A percentile compares a stretch with the other conserved stretches of the same genome.
Evolutionary conservation across 75 land plant genomes (phyloP).

Genomic region (Pinus albicaulis): DNA sequence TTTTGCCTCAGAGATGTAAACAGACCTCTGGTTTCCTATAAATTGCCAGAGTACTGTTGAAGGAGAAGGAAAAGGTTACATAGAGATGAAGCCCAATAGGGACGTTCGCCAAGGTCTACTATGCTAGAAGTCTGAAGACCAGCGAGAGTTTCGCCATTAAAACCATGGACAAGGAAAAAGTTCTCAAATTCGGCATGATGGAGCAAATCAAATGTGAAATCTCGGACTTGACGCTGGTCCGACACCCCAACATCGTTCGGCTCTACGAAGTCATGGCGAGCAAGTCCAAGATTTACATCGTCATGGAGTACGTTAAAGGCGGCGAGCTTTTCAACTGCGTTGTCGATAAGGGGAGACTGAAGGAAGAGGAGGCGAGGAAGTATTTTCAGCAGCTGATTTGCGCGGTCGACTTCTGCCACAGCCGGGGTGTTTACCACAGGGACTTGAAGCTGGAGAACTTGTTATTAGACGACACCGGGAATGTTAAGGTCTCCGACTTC

Average conservation of each 20-base stretch:
- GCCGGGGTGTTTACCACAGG: constrained; percentile 53
- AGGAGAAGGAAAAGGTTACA: no score
- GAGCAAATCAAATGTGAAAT: constrained; percentile 43
- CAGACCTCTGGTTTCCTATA: no score
- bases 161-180: constrained; percentile 12
- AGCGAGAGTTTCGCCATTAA: constrained; percentile 11
- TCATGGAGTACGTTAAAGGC: constrained; percentile 48
- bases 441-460: constrained; percentile 72
- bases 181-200: neutral
- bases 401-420: constrained; percentile 55
- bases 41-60: no score
- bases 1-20: no score
- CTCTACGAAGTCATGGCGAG: constrained; percentile 21
- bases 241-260: constrained; percentile 22
- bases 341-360: constrained; percentile 23
- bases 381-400: constrained; percentile 58
- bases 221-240: constrained; percentile 26
- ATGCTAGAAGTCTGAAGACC: constrained; percentile 9
- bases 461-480: constrained; percentile 38
- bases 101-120: constrained; percentile 8
- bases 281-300: constrained; percentile 40
- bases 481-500: constrained; percentile 55
- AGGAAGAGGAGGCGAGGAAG: constrained; percentile 32
- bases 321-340: constrained; percentile 52
- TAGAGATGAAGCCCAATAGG: neutral